A percentile compares a stretch with the other conserved stretches of the same genome.
Conservation (phyloP, 768 basidiomycete species). For the Cantharellus anzutake region DNA sequence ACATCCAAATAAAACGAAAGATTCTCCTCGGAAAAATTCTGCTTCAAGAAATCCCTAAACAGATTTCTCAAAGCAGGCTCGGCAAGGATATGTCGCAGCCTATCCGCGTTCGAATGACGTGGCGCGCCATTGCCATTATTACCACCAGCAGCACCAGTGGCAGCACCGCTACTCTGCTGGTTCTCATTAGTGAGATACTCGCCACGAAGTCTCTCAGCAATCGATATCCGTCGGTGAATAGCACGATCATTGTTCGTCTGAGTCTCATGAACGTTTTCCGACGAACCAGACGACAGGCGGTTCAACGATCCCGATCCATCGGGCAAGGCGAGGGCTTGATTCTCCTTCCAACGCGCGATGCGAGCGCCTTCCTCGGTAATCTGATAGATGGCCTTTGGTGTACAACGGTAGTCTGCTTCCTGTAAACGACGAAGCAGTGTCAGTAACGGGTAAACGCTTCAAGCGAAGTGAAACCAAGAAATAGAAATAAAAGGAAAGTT, state of each 20-base stretch:
- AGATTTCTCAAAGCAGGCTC: slow-evolving; percentile 73
- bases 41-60: slow-evolving; percentile 86
- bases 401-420: slow-evolving; percentile 87
- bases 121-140: slow-evolving; percentile 20
- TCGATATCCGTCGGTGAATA: slow-evolving; percentile 60
- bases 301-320: slow-evolving; percentile 27
- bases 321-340: slow-evolving; percentile 26
- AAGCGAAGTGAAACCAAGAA: neutral
- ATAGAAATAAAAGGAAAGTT: neutral
- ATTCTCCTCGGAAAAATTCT: slow-evolving; percentile 98
- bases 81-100: slow-evolving; percentile 79
- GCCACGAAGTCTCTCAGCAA: slow-evolving; percentile 51
- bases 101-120: slow-evolving; percentile 85
- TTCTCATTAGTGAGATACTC: slow-evolving; percentile 34
- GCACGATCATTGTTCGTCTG: slow-evolving; percentile 29
- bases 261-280: neutral
- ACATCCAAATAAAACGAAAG: slow-evolving; percentile 95
- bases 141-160: neutral
- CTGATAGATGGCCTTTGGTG: slow-evolving; percentile 86
- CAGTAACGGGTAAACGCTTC: neutral
- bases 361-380: slow-evolving; percentile 83
- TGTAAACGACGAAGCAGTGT: neutral
- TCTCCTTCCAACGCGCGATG: slow-evolving; percentile 65
- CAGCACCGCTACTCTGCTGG: neutral
- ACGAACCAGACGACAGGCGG: slow-evolving; percentile 1